Evolutionary conservation across 1,139 yeast species (phyloP).

Genomic region (Yamadazyma epiphylla): DNA sequence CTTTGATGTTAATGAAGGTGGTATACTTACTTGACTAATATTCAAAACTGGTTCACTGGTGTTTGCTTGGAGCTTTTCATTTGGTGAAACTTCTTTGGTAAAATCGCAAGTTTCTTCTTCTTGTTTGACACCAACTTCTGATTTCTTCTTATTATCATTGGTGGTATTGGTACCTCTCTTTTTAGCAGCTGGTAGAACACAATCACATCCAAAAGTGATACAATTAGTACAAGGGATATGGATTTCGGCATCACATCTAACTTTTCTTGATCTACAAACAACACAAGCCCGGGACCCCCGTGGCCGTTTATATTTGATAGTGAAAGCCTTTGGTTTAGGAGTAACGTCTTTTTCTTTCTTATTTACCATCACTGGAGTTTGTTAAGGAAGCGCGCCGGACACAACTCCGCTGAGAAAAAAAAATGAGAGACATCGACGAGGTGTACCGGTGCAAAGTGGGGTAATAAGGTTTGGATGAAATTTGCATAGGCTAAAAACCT

Average conservation of each 20-base stretch:
- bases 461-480: no score
- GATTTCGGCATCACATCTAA: slow-evolving; percentile 64
- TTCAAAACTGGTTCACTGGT: slow-evolving; percentile 38
- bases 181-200: slow-evolving; percentile 59
- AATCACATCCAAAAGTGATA: slow-evolving; percentile 72
- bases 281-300: slow-evolving; percentile 53
- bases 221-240: slow-evolving; percentile 79
- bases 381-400: no score
- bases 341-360: slow-evolving; percentile 9
- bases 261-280: slow-evolving; percentile 68
- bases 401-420: no score
- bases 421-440: no score
- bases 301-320: slow-evolving; percentile 48
- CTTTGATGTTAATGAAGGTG: slow-evolving; percentile 42
- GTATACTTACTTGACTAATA: slow-evolving; percentile 41
- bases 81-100: no score
- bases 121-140: slow-evolving; percentile 5
- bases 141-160: slow-evolving; percentile 20
- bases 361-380: slow-evolving; percentile 2
- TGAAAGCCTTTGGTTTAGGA: slow-evolving; percentile 39
- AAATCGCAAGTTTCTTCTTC: neutral
- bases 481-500: no score
- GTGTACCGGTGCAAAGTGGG: no score
- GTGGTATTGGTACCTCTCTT: slow-evolving; percentile 32
- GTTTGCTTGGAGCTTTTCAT: neutral